A percentile compares a stretch with the other conserved stretches of the same genome.
Evolutionary conservation across 352 stramenopile genomes (phyloP).

Genomic region (Globisporangium carolinianum): DNA sequence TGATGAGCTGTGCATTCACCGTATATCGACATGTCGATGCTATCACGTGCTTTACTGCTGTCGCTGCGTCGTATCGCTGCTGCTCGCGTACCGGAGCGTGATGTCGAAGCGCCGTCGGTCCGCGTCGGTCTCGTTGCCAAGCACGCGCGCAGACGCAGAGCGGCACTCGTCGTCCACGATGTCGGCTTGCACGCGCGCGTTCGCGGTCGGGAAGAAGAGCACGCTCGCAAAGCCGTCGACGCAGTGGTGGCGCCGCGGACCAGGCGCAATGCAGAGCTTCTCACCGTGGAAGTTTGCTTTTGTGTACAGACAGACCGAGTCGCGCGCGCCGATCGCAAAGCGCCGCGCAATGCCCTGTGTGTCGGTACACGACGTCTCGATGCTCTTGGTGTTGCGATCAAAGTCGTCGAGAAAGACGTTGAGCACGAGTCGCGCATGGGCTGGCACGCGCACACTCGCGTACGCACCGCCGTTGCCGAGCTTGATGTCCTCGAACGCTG

Average conservation of each 20-base stretch:
- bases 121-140: conserved; percentile 11
- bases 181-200: conserved; percentile 9
- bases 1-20: too few species aligned
- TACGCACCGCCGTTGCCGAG: conserved; percentile 14
- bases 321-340: conserved; percentile 11
- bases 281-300: conserved; percentile 16
- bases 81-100: conserved; percentile 5
- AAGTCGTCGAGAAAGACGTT: conserved; percentile 17
- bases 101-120: conserved; percentile 12
- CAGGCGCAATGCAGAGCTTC: conserved; percentile 13
- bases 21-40: not conserved
- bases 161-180: conserved; percentile 11
- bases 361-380: conserved; percentile 10
- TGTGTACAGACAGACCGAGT: conserved; percentile 15
- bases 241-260: conserved; percentile 10
- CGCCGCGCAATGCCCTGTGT: conserved; percentile 11
- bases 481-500: conserved; percentile 12
- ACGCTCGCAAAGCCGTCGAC: conserved; percentile 15
- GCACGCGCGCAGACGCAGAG: conserved; percentile 5
- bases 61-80: not conserved
- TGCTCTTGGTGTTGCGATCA: conserved; percentile 11
- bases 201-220: conserved; percentile 15
- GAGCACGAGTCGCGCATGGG: conserved; percentile 10
- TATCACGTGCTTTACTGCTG: conserved; percentile 1
- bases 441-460: conserved; percentile 10